These are phyloP conservation scores for Calonectria honghensis DNA, from an alignment of 2,329 filamentous ascomycete species.

Conservation along the genomic window DNA sequence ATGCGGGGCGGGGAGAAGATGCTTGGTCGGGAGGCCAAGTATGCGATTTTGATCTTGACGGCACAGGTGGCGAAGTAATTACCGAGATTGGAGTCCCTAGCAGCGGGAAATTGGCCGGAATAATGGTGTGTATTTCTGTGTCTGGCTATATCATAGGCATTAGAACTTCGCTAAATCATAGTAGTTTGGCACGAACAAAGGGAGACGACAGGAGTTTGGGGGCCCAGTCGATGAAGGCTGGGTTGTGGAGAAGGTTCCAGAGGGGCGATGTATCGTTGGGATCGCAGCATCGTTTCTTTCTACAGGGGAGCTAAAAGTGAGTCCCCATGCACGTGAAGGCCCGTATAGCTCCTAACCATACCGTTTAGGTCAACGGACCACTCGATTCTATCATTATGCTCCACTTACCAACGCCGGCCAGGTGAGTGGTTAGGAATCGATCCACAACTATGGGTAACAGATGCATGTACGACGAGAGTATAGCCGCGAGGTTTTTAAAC, in stretches of 20 bases:
- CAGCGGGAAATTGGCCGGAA: not conserved
- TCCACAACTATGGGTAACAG: too few relatives aligned
- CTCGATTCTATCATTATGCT: not conserved
- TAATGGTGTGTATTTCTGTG: conserved; percentile 26
- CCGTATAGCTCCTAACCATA: not conserved
- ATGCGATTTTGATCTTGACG: conserved; percentile 15
- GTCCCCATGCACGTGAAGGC: not conserved
- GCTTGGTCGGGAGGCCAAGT: not conserved
- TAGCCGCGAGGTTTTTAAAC: too few relatives aligned
- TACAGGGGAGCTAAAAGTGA: not conserved
- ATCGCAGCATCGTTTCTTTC: conserved; percentile 16
- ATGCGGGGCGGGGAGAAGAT: not conserved
- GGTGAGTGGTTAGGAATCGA: too few relatives aligned
- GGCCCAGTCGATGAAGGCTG: not conserved
- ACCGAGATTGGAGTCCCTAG: conserved; percentile 29
- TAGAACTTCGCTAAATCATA: not conserved
- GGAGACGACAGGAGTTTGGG: not conserved
- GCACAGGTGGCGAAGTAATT: conserved; percentile 17
- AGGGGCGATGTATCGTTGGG: conserved; percentile 1
- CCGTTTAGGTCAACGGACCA: not conserved
- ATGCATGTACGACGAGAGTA: too few relatives aligned
- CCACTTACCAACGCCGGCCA: not conserved
- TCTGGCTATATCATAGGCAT: not conserved
- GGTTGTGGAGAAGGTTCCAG: not conserved
- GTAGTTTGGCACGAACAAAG: conserved; percentile 25